Conservation (phyloP, 768 basidiomycete genomes). For the Lactarius psammicola region DNA sequence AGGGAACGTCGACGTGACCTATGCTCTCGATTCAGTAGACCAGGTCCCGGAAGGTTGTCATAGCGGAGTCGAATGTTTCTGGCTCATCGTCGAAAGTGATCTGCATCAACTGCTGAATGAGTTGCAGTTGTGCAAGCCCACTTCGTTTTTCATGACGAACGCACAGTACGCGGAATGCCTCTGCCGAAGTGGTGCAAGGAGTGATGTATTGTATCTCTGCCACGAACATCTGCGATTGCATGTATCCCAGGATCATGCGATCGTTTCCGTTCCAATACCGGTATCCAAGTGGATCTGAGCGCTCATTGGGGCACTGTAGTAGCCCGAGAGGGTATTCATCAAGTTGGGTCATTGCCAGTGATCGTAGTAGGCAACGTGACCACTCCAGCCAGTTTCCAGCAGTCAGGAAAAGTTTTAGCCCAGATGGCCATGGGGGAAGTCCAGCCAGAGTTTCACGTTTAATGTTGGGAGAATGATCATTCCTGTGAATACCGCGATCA, state of each 20-base stretch:
- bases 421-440: background rate
- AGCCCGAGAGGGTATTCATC: background rate
- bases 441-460: too few species aligned
- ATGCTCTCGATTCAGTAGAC: background rate
- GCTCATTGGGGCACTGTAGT: too few species aligned
- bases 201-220: constrained; percentile 5
- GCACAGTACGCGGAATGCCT: constrained; percentile 23
- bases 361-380: background rate
- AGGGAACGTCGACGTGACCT: background rate
- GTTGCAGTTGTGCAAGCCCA: constrained; percentile 27
- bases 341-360: background rate
- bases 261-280: too few species aligned
- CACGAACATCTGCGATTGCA: background rate
- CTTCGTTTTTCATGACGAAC: constrained; percentile 29
- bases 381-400: background rate
- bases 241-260: constrained; percentile 7
- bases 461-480: too few species aligned
- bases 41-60: background rate
- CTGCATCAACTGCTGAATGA: constrained; percentile 29
- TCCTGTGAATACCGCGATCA: too few species aligned
- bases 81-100: constrained; percentile 16
- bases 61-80: background rate
- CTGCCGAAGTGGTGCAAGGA: background rate
- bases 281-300: too few species aligned
- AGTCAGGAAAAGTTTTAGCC: background rate